These are phyloP conservation scores for Mortierella sp. DNA, from an alignment of 371 early-diverging fungal species.

Conservation along the genomic window DNA sequence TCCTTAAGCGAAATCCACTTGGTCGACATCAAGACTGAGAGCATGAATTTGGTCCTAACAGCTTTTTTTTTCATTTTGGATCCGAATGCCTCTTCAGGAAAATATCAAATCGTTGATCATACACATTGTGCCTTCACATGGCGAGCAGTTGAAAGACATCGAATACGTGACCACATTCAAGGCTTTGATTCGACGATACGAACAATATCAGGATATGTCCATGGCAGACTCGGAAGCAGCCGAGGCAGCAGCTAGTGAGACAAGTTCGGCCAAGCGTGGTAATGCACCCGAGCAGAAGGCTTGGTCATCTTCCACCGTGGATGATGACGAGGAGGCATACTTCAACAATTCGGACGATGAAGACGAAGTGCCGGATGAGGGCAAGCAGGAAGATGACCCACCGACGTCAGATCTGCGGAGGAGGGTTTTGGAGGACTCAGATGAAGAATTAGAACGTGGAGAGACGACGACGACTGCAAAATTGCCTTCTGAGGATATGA, in stretches of 20 bases:
- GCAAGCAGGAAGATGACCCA: slow-evolving; percentile 46
- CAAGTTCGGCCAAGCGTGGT: slow-evolving; percentile 27
- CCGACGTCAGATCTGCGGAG: slow-evolving; percentile 46
- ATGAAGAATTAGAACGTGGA: slow-evolving; percentile 23
- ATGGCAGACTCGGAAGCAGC: slow-evolving; percentile 35
- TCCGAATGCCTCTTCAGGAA: slow-evolving; percentile 59
- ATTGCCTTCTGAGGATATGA: background rate
- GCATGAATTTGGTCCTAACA: too few relatives aligned
- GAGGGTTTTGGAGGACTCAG: slow-evolving; percentile 26
- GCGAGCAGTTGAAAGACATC: slow-evolving; percentile 68
- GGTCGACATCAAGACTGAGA: too few relatives aligned
- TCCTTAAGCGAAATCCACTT: too few relatives aligned
- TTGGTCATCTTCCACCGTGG: slow-evolving; percentile 70
- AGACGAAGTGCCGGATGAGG: slow-evolving; percentile 53
- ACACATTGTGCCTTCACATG: slow-evolving; percentile 77
- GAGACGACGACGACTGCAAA: background rate
- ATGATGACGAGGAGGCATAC: slow-evolving; percentile 88
- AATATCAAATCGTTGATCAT: slow-evolving; percentile 75
- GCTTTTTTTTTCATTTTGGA: too few relatives aligned
- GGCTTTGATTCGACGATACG: slow-evolving; percentile 65
- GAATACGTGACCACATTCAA: slow-evolving; percentile 73
- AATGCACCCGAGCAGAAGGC: slow-evolving; percentile 57
- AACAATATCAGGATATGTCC: slow-evolving; percentile 67
- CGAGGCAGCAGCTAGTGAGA: slow-evolving; percentile 32
- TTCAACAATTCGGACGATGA: slow-evolving; percentile 82